phyloP scores from a whole-genome alignment of 371 early-diverging fungal genomes.

The Mucor indicus region DNA sequence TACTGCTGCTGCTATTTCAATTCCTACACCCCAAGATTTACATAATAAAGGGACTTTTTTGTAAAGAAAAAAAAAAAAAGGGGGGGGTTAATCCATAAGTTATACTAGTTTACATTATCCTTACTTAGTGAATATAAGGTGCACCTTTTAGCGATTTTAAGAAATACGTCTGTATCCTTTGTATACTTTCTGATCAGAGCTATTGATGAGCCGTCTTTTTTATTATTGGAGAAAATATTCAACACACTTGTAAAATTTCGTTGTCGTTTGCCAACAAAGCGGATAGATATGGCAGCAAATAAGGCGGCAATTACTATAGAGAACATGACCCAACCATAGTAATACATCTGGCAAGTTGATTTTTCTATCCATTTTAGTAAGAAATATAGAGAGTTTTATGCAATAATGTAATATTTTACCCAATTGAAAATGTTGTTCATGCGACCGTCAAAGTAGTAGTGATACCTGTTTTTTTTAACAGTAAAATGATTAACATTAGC shows the following conservation, averaged over 20 bases:
- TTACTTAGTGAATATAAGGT: conserved; percentile 36
- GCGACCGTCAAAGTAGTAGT: conserved; percentile 26
- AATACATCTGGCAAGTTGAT: conserved; percentile 47
- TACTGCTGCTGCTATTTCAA: conserved; percentile 21
- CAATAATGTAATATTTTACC: conserved; percentile 23
- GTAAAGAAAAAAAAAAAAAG: not conserved
- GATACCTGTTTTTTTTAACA: conserved; percentile 19
- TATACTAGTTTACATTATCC: not conserved
- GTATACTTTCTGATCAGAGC: conserved; percentile 5
- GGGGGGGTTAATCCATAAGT: not conserved
- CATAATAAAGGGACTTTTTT: conserved; percentile 30
- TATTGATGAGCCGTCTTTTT: not conserved
- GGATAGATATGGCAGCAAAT: conserved; percentile 21
- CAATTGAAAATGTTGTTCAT: conserved; percentile 23
- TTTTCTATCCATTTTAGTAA: no score
- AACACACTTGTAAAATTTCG: conserved; percentile 22
- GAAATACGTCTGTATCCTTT: conserved; percentile 16
- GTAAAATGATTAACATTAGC: not conserved
- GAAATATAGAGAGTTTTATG: not conserved
- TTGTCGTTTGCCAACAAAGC: conserved; percentile 18
- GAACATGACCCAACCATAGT: conserved; percentile 29
- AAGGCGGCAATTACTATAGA: conserved; percentile 19
- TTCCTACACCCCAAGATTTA: conserved; percentile 32
- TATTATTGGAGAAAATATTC: conserved; percentile 16
- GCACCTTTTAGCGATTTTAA: conserved; percentile 31